Conservation (phyloP, 202 grass and related monocot genomes). For the Brachypodium distachyon region DNA sequence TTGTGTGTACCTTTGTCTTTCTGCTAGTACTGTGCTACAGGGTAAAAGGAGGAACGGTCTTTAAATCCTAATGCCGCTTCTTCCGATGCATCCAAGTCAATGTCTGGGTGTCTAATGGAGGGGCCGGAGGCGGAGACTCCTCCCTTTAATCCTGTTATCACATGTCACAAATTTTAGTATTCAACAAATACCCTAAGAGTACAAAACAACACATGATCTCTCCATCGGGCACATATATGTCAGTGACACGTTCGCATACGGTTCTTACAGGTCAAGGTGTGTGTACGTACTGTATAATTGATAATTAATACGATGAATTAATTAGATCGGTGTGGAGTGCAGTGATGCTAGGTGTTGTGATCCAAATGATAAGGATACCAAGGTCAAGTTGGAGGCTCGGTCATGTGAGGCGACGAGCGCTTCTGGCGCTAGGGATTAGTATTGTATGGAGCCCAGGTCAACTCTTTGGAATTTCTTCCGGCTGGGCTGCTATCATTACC, state of each 20-base stretch:
- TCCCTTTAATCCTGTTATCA: conserved; percentile 32
- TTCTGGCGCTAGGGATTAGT: conserved; percentile 53
- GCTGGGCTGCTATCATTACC: conserved; percentile 40
- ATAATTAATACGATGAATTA: conserved; percentile 1
- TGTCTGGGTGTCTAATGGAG: conserved; percentile 40
- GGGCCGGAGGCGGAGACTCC: conserved; percentile 22
- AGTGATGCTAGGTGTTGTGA: conserved; percentile 37
- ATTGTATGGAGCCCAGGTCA: conserved; percentile 53
- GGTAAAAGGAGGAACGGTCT: conserved; percentile 34
- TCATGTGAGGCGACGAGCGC: conserved; percentile 76
- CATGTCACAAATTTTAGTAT: conserved; percentile 28
- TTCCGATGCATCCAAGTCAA: conserved; percentile 48
- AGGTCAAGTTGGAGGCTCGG: conserved; percentile 60
- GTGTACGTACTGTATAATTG: background rate
- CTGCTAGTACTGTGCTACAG: conserved; percentile 15
- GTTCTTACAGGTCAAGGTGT: background rate
- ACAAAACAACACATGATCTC: background rate
- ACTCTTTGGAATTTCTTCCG: conserved; percentile 54
- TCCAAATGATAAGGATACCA: conserved; percentile 64
- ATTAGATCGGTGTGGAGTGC: conserved; percentile 13
- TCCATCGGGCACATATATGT: conserved; percentile 17
- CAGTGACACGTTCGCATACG: background rate
- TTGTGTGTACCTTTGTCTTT: conserved; percentile 41
- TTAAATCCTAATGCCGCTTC: conserved; percentile 38
- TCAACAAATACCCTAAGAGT: background rate